A percentile compares a stretch with the other conserved stretches of the same genome.
Conservation (phyloP, 192 early-diverging fungal species). For the Linnemannia elongata region DNA sequence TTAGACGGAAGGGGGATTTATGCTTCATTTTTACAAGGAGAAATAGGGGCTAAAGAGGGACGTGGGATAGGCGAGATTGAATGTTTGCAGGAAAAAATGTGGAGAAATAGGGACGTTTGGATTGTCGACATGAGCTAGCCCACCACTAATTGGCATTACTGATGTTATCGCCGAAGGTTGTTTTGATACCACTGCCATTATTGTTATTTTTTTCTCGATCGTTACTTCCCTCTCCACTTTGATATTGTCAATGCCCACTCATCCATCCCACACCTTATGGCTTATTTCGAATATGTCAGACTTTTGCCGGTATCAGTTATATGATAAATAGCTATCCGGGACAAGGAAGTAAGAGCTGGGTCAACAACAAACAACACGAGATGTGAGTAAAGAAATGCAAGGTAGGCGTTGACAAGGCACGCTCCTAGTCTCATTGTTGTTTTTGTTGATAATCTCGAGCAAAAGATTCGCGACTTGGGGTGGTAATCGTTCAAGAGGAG, state of each 20-base stretch:
- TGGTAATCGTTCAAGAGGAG: background rate
- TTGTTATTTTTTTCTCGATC: background rate
- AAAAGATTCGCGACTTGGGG: background rate
- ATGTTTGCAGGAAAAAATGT: background rate
- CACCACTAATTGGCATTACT: background rate
- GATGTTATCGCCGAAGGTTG: conserved; percentile 5
- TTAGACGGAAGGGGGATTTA: background rate
- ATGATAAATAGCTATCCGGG: background rate
- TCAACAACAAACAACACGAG: background rate
- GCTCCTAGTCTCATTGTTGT: background rate
- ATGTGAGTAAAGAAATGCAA: background rate
- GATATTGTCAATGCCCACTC: background rate
- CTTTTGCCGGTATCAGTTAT: background rate
- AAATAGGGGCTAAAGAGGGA: background rate
- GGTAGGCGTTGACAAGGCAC: background rate
- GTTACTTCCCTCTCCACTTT: background rate
- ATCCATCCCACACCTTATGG: background rate
- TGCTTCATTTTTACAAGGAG: background rate
- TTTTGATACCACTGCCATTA: background rate
- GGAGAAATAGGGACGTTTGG: background rate
- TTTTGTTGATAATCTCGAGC: background rate
- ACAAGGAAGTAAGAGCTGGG: background rate
- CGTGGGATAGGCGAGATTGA: background rate
- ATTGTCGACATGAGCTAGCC: background rate
- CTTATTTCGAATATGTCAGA: conserved; percentile 1